Evolutionary conservation across 2,329 filamentous ascomycete genomes (phyloP).

Genomic region (Sporothrix globosa): DNA sequence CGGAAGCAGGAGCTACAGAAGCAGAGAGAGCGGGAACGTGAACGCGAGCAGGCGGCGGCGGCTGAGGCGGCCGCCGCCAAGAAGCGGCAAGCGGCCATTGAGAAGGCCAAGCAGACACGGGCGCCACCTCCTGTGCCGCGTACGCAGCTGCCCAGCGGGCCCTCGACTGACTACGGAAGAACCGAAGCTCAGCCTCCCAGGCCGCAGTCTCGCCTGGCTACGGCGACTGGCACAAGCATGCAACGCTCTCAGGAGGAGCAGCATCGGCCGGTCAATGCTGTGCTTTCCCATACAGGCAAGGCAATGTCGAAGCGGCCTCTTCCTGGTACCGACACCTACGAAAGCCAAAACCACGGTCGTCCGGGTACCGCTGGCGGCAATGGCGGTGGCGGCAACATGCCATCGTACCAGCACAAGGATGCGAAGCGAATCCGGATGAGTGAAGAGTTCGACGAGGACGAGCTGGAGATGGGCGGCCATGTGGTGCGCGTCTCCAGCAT

Average conservation of each 20-base stretch:
- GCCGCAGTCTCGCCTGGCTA: slow-evolving; percentile 62
- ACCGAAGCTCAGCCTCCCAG: slow-evolving; percentile 46
- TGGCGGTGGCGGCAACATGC: slow-evolving; percentile 46
- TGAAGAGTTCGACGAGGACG: slow-evolving; percentile 69
- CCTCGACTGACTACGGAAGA: slow-evolving; percentile 49
- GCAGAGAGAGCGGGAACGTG: slow-evolving; percentile 62
- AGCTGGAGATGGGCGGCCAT: slow-evolving; percentile 56
- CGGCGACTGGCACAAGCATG: slow-evolving; percentile 54
- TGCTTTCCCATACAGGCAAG: slow-evolving; percentile 67
- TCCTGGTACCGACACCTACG: slow-evolving; percentile 44
- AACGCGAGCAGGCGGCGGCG: slow-evolving; percentile 59
- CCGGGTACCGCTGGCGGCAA: slow-evolving; percentile 25
- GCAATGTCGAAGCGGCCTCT: slow-evolving; percentile 74
- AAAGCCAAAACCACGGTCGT: slow-evolving; percentile 29
- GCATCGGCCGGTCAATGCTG: slow-evolving; percentile 62
- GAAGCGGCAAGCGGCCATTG: slow-evolving; percentile 66
- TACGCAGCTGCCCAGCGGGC: slow-evolving; percentile 55
- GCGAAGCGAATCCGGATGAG: slow-evolving; percentile 79
- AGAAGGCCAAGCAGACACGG: slow-evolving; percentile 66
- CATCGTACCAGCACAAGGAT: slow-evolving; percentile 70
- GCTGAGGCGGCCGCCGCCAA: slow-evolving; percentile 57
- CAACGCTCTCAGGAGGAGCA: slow-evolving; percentile 61
- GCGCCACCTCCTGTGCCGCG: slow-evolving; percentile 64
- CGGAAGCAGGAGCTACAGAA: slow-evolving; percentile 64
- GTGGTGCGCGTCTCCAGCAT: slow-evolving; percentile 62